Conservation (phyloP, 305 asterid species). For the Rubia occidens region DNA sequence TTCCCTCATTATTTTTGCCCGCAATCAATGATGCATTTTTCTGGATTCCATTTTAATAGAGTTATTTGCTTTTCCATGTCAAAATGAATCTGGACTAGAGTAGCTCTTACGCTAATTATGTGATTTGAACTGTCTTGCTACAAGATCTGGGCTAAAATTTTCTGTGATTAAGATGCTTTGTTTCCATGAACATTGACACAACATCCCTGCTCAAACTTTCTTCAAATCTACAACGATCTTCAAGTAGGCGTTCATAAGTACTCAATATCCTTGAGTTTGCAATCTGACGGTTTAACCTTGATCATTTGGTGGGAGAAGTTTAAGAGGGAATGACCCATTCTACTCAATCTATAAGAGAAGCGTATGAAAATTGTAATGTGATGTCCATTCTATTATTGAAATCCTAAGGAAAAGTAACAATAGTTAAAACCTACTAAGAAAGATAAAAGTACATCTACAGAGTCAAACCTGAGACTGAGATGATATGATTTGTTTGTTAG, state of each 20-base stretch:
- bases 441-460: too few species aligned
- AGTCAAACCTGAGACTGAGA: neutral
- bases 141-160: neutral
- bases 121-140: neutral
- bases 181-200: neutral
- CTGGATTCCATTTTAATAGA: neutral
- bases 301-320: neutral
- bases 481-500: neutral
- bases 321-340: neutral
- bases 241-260: neutral
- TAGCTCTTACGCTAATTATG: neutral
- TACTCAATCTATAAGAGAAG: neutral
- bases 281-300: neutral
- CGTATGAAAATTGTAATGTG: neutral
- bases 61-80: neutral
- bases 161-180: too few species aligned
- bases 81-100: neutral
- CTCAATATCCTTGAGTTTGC: neutral
- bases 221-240: neutral
- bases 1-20: neutral
- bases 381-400: neutral
- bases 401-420: neutral
- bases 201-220: neutral
- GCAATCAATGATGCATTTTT: neutral
- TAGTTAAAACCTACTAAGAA: neutral